Percentiles rank a stretch among this genome's conserved stretches.
Evolutionary conservation across 768 basidiomycete genomes (phyloP).

Genomic region (Vararia minispora): DNA sequence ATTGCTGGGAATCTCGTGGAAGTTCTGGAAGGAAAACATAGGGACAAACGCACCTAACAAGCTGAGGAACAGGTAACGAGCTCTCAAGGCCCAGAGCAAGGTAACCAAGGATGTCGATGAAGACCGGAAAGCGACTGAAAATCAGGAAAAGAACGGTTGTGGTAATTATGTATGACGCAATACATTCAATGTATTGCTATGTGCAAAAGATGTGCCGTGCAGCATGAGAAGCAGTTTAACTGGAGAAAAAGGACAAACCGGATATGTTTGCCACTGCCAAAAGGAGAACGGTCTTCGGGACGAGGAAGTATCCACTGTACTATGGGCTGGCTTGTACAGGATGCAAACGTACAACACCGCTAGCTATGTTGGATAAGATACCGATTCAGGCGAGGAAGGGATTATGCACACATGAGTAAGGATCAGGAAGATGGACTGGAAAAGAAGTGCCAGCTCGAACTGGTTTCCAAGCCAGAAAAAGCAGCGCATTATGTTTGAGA

Average conservation of each 20-base stretch:
- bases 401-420: slow-evolving; percentile 51
- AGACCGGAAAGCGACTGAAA: slow-evolving; percentile 50
- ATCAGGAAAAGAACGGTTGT: slow-evolving; percentile 68
- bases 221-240: too few relatives aligned
- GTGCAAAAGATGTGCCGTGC: too few relatives aligned
- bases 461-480: slow-evolving; percentile 83
- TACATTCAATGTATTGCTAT: too few relatives aligned
- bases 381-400: slow-evolving; percentile 7
- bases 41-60: slow-evolving; percentile 44
- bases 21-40: slow-evolving; percentile 5
- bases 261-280: slow-evolving; percentile 79
- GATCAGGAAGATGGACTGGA: slow-evolving; percentile 82
- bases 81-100: slow-evolving; percentile 75
- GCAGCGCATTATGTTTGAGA: slow-evolving; percentile 80
- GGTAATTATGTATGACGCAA: too few relatives aligned
- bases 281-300: slow-evolving; percentile 63
- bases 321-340: slow-evolving; percentile 48
- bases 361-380: slow-evolving; percentile 33
- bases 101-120: slow-evolving; percentile 58
- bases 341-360: slow-evolving; percentile 77
- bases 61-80: slow-evolving; percentile 76
- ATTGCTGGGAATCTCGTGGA: slow-evolving; percentile 39
- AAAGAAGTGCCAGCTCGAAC: slow-evolving; percentile 67
- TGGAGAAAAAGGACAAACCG: too few relatives aligned
- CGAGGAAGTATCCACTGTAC: slow-evolving; percentile 44